These are phyloP conservation scores for Dothistroma pini DNA, from an alignment of 2,329 filamentous ascomycete species.

Conservation along the genomic window DNA sequence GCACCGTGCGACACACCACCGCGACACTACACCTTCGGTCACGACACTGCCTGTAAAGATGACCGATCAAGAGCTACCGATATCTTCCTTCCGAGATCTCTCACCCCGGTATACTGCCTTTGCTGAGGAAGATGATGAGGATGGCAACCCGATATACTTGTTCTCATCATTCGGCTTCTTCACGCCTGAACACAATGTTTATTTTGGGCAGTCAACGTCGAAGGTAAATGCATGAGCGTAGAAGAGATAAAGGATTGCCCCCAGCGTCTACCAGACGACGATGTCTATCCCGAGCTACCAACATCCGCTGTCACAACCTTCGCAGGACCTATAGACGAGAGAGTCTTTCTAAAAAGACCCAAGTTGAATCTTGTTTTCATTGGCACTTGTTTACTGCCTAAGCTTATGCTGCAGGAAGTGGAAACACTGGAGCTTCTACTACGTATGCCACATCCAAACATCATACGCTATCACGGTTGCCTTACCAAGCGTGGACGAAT, in stretches of 20 bases:
- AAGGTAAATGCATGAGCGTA: constrained; percentile 3
- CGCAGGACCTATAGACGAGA: not conserved
- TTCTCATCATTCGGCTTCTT: constrained; percentile 5
- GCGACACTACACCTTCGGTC: not conserved
- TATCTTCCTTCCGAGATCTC: constrained; percentile 4
- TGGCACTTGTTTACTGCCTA: constrained; percentile 3
- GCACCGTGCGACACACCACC: not conserved
- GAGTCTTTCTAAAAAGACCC: not conserved
- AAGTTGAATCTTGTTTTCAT: constrained; percentile 1
- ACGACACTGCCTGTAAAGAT: not conserved
- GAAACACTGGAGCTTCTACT: constrained; percentile 5
- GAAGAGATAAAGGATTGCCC: constrained; percentile 1
- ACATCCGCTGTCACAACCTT: not conserved
- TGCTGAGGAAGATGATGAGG: constrained; percentile 4
- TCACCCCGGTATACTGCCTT: constrained; percentile 5
- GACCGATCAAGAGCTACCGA: constrained; percentile 3
- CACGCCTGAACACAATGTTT: constrained; percentile 1
- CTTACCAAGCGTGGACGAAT: constrained; percentile 1
- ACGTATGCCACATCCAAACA: not conserved
- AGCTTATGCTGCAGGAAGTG: constrained; percentile 7
- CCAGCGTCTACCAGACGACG: not conserved
- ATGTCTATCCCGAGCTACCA: not conserved
- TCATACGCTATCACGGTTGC: constrained; percentile 1
- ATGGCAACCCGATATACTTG: constrained; percentile 4
- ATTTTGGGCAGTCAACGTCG: constrained; percentile 2